Conservation (phyloP, 345 rosid genomes). For the Carallia brachiata region DNA sequence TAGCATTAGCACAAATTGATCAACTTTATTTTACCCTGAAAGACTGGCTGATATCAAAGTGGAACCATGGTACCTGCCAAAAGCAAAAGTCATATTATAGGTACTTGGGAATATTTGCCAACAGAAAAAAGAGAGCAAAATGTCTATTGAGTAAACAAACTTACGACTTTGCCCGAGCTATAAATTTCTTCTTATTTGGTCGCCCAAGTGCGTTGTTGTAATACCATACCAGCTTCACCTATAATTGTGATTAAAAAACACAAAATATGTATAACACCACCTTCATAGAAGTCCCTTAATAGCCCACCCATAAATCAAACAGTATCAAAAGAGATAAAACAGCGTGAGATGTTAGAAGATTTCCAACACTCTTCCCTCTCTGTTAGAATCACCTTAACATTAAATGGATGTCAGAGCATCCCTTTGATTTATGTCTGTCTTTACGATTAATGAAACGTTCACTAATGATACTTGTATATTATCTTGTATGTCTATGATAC, state of each 20-base stretch:
- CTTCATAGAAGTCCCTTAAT: neutral
- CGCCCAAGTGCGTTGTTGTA: constrained; percentile 86
- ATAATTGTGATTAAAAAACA: constrained; percentile 15
- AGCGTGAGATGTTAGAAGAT: too few relatives aligned
- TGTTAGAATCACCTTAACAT: too few relatives aligned
- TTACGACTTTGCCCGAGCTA: constrained; percentile 73
- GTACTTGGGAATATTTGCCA: constrained; percentile 3
- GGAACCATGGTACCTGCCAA: constrained; percentile 85
- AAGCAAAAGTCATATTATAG: constrained; percentile 19
- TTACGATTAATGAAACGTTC: neutral
- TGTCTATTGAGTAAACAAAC: constrained; percentile 6
- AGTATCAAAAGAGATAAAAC: too few relatives aligned
- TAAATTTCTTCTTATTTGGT: constrained; percentile 78
- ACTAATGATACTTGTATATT: neutral
- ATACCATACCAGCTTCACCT: constrained; percentile 95
- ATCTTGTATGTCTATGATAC: neutral
- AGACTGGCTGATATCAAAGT: constrained; percentile 91
- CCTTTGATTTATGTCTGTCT: neutral
- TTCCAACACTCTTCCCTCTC: too few relatives aligned
- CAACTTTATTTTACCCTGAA: constrained; percentile 59
- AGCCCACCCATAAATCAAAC: too few relatives aligned
- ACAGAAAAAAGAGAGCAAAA: constrained; percentile 4
- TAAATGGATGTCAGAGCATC: neutral
- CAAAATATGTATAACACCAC: neutral
- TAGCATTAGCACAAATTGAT: neutral